Evolutionary conservation across 495 filamentous ascomycete species (phyloP), one percentile per base, ranked within the genome.

Genomic region (Platismatia glauca): DNA sequence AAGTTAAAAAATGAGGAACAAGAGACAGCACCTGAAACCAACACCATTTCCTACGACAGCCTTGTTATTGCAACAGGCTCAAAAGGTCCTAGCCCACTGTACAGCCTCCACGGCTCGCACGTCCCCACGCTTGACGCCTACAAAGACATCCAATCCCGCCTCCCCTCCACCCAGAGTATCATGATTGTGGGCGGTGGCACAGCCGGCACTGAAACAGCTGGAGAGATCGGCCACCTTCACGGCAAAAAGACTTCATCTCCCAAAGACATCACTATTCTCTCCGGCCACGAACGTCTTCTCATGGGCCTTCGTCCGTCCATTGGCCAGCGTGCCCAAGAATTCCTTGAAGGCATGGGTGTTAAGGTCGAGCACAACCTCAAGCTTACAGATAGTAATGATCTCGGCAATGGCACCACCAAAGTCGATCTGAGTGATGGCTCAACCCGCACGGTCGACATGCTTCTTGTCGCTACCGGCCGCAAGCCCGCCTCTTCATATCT

Each of bases 381-480:
- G 39, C 78, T 84, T 33, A 58, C 62, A 5, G 57, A 46, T 22
- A 64, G 50, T 33, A 65, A 48, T 20, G 58, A n/a, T 16, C 53
- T 57, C 1, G 38, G 55, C 0, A 55, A 66, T 27, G 57, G 58
- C 16, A 46, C 55, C 34, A 66, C 68, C 37, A 52, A 59, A 20
- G 55, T 70, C 35, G 48, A 27, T 11, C 34, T 71, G 4, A 62
- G 53, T 24, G 63, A 71, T 50, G 66, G 66, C 31, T 61, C 52
- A 34, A 60, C 31, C 16, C 58, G 63, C 24, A 64, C 43, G 2
- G 79, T 81, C 1, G 82, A 86, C 67, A 53, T 85, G 38, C 82
- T 82, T 71, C 73, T 87, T 48, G 77, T 79, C 7, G 82, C 83
- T 5, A 80, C 75, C 68, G 84, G 84, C 46, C 73, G 82, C 43